Evolutionary conservation across 805 yeast genomes (phyloP).

Genomic region (Wilhelminamyces savonicus): DNA sequence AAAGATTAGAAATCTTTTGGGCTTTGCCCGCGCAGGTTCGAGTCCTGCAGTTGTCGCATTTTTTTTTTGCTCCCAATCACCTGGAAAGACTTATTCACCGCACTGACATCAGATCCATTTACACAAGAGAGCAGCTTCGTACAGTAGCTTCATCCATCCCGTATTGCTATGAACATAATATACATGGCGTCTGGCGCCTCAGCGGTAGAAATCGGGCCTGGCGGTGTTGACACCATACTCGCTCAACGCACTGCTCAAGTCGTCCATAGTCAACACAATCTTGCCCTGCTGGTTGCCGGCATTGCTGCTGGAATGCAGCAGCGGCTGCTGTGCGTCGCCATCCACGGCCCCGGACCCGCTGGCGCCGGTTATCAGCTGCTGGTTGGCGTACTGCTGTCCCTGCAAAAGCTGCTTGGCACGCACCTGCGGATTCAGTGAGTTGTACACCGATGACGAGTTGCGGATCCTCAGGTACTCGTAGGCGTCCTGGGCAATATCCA

Average conservation of each 20-base stretch:
- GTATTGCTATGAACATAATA: no score
- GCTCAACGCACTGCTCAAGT: constrained; percentile 82
- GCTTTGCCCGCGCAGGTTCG: constrained; percentile 46
- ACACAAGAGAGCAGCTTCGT: no score
- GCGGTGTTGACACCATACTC: constrained; percentile 89
- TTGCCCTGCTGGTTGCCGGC: constrained; percentile 60
- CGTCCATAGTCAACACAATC: constrained; percentile 87
- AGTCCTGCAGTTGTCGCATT: constrained; percentile 66
- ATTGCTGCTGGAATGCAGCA: constrained; percentile 28
- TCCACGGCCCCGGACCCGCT: constrained; percentile 12
- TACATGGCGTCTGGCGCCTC: neutral
- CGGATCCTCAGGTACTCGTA: constrained; percentile 92
- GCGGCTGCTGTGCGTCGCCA: constrained; percentile 33
- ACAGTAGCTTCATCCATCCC: no score
- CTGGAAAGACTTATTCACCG: no score
- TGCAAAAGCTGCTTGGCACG: constrained; percentile 73
- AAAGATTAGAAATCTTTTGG: constrained; percentile 21
- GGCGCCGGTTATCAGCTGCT: constrained; percentile 22
- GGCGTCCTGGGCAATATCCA: constrained; percentile 94
- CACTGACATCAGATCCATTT: no score
- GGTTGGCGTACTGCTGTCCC: constrained; percentile 50
- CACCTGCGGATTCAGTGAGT: constrained; percentile 78
- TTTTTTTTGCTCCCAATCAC: no score
- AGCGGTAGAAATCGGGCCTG: constrained; percentile 92
- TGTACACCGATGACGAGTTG: constrained; percentile 80